Conservation (phyloP, 495 filamentous ascomycete genomes). For the Penicillium steckii region DNA sequence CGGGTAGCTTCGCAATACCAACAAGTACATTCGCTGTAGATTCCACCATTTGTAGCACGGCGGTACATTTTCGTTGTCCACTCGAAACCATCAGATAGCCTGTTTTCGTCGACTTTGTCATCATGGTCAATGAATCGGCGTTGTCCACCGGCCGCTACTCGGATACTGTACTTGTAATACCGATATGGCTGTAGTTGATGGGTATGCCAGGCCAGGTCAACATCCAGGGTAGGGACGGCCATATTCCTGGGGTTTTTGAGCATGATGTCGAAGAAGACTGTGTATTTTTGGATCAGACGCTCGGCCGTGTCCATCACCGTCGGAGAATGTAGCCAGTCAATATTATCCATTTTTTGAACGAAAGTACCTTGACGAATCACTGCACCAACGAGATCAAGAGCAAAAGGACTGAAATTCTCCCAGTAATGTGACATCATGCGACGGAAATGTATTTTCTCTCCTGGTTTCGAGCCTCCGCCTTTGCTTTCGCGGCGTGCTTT, state of each 20-base stretch:
- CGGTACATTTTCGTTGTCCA: constrained; percentile 76
- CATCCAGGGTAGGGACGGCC: constrained; percentile 78
- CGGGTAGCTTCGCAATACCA: constrained; percentile 88
- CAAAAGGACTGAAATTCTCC: constrained; percentile 70
- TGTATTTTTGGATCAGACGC: constrained; percentile 67
- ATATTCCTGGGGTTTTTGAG: constrained; percentile 46
- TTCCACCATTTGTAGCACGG: constrained; percentile 50
- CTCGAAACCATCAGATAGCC: constrained; percentile 61
- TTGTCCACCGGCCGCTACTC: neutral
- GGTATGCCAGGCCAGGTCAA: constrained; percentile 78
- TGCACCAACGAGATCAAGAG: constrained; percentile 71
- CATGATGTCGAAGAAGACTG: constrained; percentile 68
- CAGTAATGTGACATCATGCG: constrained; percentile 81
- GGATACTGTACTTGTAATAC: constrained; percentile 55
- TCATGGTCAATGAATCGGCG: constrained; percentile 72
- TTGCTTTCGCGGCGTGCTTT: neutral
- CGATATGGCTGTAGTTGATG: constrained; percentile 57
- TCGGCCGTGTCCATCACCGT: constrained; percentile 61
- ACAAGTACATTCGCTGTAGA: constrained; percentile 81
- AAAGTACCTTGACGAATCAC: constrained; percentile 79
- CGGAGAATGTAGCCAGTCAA: constrained; percentile 74
- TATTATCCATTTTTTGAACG: constrained; percentile 75
- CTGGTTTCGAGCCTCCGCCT: neutral
- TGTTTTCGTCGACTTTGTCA: constrained; percentile 74
- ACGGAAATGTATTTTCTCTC: constrained; percentile 52